phyloP scores from a whole-genome alignment of 495 filamentous ascomycete genomes.

The Neurospora cerealis region DNA sequence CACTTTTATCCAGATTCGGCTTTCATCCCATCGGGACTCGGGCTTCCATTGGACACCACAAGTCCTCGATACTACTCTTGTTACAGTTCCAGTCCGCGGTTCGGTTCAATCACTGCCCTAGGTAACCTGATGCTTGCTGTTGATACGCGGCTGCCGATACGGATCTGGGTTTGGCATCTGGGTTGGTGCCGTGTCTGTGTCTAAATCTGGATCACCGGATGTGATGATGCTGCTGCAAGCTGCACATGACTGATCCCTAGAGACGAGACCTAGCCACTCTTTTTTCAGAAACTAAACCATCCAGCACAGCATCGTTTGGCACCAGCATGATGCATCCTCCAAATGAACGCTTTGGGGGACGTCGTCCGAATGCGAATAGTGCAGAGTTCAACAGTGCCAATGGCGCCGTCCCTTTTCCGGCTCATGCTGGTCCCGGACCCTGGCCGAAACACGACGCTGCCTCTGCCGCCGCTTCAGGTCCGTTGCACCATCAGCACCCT shows the following conservation, averaged over 20 bases:
- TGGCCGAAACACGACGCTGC: constrained; percentile 21
- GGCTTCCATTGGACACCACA: neutral
- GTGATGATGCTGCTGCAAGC: neutral
- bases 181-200: neutral
- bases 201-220: neutral
- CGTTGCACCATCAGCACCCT: constrained; percentile 14
- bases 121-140: neutral
- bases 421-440: constrained; percentile 9
- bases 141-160: neutral
- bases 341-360: neutral
- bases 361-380: neutral
- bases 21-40: neutral
- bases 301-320: neutral
- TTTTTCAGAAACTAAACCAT: neutral
- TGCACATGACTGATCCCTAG: neutral
- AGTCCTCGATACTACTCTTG: neutral
- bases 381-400: neutral
- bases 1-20: neutral
- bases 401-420: constrained; percentile 1
- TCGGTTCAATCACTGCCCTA: neutral
- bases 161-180: neutral
- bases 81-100: neutral
- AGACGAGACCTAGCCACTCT: neutral
- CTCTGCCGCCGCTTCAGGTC: constrained; percentile 4
- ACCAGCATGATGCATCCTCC: neutral